phyloP scores from a whole-genome alignment of 805 yeast genomes.

The Wickerhamiella kurtzmanii region DNA sequence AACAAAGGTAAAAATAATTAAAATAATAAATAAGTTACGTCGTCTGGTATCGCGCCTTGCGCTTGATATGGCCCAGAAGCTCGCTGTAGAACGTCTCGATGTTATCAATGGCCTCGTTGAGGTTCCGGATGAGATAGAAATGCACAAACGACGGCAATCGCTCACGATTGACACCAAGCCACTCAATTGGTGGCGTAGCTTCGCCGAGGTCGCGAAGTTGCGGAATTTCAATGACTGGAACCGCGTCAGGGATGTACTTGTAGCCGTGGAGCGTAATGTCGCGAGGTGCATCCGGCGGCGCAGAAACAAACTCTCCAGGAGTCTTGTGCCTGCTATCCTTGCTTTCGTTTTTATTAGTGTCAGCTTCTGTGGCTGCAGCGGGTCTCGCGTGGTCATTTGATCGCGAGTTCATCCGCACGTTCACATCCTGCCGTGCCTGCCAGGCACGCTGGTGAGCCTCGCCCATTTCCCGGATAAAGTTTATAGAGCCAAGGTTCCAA shows the following conservation, averaged over 20 bases:
- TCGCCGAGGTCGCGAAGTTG: constrained; percentile 82
- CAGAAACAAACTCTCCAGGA: neutral
- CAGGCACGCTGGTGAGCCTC: constrained; percentile 42
- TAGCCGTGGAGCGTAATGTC: constrained; percentile 3
- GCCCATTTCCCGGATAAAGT: constrained; percentile 87
- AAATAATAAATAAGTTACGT: too few species aligned
- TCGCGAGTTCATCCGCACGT: neutral
- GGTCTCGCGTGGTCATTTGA: constrained; percentile 12
- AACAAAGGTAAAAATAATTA: too few species aligned
- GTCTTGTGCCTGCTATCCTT: neutral
- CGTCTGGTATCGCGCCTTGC: neutral
- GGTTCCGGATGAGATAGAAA: constrained; percentile 55
- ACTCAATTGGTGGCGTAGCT: constrained; percentile 95
- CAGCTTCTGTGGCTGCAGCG: neutral
- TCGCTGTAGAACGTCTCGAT: constrained; percentile 31
- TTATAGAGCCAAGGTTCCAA: constrained; percentile 89
- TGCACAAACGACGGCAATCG: constrained; percentile 80
- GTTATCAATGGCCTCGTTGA: constrained; percentile 62
- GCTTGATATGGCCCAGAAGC: constrained; percentile 10
- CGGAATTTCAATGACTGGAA: constrained; percentile 80
- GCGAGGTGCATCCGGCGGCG: neutral
- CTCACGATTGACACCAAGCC: constrained; percentile 90
- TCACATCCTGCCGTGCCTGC: constrained; percentile 11
- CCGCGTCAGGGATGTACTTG: constrained; percentile 47
- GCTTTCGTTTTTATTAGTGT: neutral